Evolutionary conservation across 1,284 basidiomycete species (phyloP), one percentile per base, ranked within the genome.

Genomic region (Cryptococcus sp.): DNA sequence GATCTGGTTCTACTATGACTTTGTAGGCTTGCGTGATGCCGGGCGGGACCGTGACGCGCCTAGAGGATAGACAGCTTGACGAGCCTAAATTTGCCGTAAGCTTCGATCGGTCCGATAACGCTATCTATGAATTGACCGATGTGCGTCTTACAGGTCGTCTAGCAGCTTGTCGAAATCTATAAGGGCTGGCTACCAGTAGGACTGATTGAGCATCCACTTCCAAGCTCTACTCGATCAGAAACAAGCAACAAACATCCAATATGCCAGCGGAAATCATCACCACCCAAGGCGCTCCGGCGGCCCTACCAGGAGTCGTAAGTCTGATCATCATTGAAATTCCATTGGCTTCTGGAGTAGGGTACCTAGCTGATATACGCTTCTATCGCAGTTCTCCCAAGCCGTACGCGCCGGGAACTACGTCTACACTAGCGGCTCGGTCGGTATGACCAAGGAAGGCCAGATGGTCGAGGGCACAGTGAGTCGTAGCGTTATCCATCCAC

Each of bases 381-480:
- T n/a, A 38, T 23, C 49, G 41, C 64, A 75, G 73, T 75, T 74
- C 66, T 73, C 72, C 31, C 73, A 75, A 60, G 73, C 70, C 22
- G 74, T 76, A 40, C 69, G 71, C 54, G 74, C 74, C 45, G 74
- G 74, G 1, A 67, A 68, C 58, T 67, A 68, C 42, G 63, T 74
- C 59, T 76, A 76, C 64, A 71, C 70, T 20, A 67, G 64, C 16
- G 74, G 74, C 17, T 73, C 71, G 17, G 74, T 76, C 16, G 72
- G 71, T 27, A 76, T 74, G 74, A 66, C 66, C 42, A 65, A 63
- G 22, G 74, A 76, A 35, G 71, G 70, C 23, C 57, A 71, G 59
- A 76, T 74, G 72, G 70, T 76, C 6, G 61, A 66, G 53, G 74
- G 74, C 17, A 73, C 64, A n/a, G 74, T 75, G 42, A 59, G 67